A percentile compares a stretch with the other conserved stretches of the same genome.
Evolutionary conservation across 2,329 filamentous ascomycete genomes (phyloP).

Genomic region (Tympanopsis confertula): DNA sequence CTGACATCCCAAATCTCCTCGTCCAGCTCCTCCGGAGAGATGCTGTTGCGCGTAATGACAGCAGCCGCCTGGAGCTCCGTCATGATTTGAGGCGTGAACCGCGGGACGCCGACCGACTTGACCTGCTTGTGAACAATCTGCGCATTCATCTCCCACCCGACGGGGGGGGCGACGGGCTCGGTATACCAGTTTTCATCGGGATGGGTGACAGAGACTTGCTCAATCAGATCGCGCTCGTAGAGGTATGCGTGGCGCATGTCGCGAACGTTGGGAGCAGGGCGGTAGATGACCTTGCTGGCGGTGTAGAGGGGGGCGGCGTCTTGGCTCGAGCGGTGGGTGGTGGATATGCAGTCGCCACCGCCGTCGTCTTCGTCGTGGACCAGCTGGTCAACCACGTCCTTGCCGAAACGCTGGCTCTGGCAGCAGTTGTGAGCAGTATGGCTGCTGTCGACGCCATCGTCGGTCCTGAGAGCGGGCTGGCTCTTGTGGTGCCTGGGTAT

Average conservation of each 20-base stretch:
- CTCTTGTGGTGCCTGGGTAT: conserved; percentile 36
- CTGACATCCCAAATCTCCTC: conserved; percentile 88
- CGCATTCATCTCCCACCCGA: too few relatives aligned
- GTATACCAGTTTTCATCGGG: too few relatives aligned
- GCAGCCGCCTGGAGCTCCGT: too few relatives aligned
- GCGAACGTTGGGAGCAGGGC: conserved; percentile 65
- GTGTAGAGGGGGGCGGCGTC: conserved; percentile 58
- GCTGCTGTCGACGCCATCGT: too few relatives aligned
- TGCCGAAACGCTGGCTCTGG: conserved; percentile 27
- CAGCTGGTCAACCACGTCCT: conserved; percentile 32
- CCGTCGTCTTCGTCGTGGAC: conserved; percentile 18
- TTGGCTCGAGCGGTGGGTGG: conserved; percentile 63
- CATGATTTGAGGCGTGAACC: too few relatives aligned
- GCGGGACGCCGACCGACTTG: too few relatives aligned
- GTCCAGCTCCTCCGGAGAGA: conserved; percentile 66
- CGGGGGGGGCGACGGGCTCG: too few relatives aligned
- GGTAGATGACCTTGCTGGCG: conserved; percentile 32
- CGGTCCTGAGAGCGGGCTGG: conserved; percentile 35
- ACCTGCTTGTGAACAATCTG: too few relatives aligned
- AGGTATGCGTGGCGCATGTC: conserved; percentile 63
- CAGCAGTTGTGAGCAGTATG: conserved; percentile 27
- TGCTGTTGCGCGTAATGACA: too few relatives aligned
- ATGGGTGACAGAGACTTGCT: conserved; percentile 3
- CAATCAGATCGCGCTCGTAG: conserved; percentile 34
- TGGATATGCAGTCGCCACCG: conserved; percentile 59